Conservation (phyloP, 208 protist genomes). For the Wallacemonas sp. region DNA sequence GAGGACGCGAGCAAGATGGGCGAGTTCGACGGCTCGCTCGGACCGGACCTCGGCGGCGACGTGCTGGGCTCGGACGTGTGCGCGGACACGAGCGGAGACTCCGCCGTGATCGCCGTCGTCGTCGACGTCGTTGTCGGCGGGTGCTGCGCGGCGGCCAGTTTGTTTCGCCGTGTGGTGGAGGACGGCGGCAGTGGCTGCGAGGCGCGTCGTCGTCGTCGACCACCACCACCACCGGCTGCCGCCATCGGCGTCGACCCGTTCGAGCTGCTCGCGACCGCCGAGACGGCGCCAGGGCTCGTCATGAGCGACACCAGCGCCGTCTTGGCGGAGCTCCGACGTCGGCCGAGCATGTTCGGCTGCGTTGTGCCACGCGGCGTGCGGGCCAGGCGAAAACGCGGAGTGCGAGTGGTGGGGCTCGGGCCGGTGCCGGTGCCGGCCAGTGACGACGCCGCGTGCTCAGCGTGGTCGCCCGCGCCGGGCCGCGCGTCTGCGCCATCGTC, state of each 20-base stretch:
- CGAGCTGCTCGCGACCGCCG: background rate
- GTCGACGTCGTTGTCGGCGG: background rate
- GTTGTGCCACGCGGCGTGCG: constrained; percentile 9
- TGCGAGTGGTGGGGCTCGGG: background rate
- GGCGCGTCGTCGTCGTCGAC: background rate
- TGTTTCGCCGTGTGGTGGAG: background rate
- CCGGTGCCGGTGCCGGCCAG: background rate
- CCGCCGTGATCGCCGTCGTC: background rate
- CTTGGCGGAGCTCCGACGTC: constrained; percentile 9
- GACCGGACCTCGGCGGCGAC: background rate
- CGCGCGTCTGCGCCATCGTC: background rate
- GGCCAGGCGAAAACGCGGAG: constrained; percentile 2
- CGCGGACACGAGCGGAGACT: background rate
- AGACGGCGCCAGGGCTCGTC: background rate
- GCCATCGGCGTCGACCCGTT: background rate
- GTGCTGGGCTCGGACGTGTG: background rate
- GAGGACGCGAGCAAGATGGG: background rate
- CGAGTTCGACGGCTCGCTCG: background rate
- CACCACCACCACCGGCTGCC: background rate
- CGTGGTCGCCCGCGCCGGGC: background rate
- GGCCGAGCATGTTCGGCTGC: constrained; percentile 12
- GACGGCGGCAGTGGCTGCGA: background rate
- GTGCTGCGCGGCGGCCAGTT: background rate
- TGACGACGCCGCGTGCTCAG: background rate
- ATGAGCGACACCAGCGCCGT: constrained; percentile 9